phyloP scores from a whole-genome alignment of 163 green algal species.

The Volvox carteri region DNA sequence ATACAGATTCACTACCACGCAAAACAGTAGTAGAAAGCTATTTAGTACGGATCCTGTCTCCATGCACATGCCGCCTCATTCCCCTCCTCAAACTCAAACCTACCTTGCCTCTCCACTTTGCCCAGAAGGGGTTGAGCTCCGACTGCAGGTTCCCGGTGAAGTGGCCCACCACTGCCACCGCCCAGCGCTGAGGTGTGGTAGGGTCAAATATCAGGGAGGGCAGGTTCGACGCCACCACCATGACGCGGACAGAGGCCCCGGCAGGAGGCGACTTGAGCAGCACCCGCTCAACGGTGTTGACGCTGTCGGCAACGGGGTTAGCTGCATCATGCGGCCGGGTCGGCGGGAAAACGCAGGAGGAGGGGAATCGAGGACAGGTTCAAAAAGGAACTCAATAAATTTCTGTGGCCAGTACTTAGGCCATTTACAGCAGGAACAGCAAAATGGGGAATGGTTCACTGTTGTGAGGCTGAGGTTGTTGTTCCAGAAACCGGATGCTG shows the following conservation, averaged over 20 bases:
- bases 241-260: background rate
- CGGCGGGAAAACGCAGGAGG: background rate
- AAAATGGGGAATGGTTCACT: background rate
- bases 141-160: background rate
- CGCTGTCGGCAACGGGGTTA: background rate
- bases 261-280: background rate
- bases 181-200: slow-evolving; percentile 26
- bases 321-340: background rate
- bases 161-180: slow-evolving; percentile 39
- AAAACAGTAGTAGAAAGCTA: background rate
- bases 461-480: background rate
- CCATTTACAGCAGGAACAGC: background rate
- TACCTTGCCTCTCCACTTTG: background rate
- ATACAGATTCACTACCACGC: background rate
- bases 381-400: background rate
- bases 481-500: background rate
- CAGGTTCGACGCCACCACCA: background rate
- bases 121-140: slow-evolving; percentile 31
- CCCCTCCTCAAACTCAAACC: background rate
- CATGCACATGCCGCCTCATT: background rate
- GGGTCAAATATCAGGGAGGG: background rate
- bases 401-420: background rate
- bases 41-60: background rate
- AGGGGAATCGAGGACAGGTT: background rate
- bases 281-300: slow-evolving; percentile 44